Percentiles rank a stretch among this genome's conserved stretches.
These are phyloP conservation scores for Hordeum pubiflorum DNA, from an alignment of 202 grass and related monocot genomes.

Conservation along the genomic window DNA sequence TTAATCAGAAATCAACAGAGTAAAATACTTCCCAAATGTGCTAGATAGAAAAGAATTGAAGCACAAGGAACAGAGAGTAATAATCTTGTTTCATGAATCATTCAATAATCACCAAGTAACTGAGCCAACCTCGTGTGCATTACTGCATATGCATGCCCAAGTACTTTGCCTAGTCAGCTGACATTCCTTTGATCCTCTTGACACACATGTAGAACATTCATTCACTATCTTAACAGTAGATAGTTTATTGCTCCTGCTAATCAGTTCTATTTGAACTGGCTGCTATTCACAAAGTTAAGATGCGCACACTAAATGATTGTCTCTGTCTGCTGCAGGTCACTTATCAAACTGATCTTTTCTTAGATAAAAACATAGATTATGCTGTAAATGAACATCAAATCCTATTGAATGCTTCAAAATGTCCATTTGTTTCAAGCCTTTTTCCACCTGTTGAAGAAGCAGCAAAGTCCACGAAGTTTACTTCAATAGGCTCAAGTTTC, in stretches of 20 bases:
- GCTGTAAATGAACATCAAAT: conserved; percentile 93
- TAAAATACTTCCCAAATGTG: neutral
- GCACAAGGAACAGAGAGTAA: neutral
- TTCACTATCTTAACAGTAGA: neutral
- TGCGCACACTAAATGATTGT: neutral
- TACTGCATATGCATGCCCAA: neutral
- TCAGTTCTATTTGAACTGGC: neutral
- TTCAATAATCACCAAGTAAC: neutral
- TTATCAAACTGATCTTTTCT: conserved; percentile 87
- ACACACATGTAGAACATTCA: neutral
- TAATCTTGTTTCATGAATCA: neutral
- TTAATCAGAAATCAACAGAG: neutral
- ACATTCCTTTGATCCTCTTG: neutral
- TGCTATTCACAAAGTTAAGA: neutral
- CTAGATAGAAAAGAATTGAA: conserved; percentile 7
- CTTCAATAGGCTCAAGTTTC: conserved; percentile 85
- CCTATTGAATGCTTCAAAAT: conserved; percentile 76
- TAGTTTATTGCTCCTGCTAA: neutral
- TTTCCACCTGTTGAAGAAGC: conserved; percentile 85
- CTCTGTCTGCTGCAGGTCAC: conserved; percentile 58
- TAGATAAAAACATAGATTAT: conserved; percentile 99
- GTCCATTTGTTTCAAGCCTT: conserved; percentile 82
- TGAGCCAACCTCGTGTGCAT: neutral
- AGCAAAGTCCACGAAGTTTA: conserved; percentile 88
- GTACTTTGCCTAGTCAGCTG: neutral